Evolutionary conservation across 768 basidiomycete species (phyloP).

Genomic region (Psilocybe cyanescens): DNA sequence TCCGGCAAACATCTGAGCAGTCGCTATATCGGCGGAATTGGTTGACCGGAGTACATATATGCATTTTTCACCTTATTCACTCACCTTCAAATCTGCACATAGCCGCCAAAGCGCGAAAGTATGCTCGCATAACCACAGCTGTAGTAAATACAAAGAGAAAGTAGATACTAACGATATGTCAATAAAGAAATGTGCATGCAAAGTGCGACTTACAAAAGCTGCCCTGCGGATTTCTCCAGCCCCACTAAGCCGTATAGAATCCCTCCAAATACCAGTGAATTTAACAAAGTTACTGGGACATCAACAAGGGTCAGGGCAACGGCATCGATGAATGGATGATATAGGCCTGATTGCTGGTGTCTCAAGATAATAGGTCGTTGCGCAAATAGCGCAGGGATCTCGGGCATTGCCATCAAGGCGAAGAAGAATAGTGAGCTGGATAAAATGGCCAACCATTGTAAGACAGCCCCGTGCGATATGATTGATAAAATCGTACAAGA

Average conservation of each 20-base stretch:
- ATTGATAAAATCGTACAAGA: constrained; percentile 49
- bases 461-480: too few species aligned
- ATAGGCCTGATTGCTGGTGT: constrained; percentile 63
- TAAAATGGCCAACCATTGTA: too few species aligned
- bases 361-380: constrained; percentile 65
- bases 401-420: constrained; percentile 63
- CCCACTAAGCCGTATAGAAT: constrained; percentile 69
- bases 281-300: constrained; percentile 55
- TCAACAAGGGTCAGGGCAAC: constrained; percentile 65
- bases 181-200: constrained; percentile 28
- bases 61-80: too few species aligned
- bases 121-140: constrained; percentile 71
- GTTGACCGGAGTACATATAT: too few species aligned
- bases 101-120: constrained; percentile 75
- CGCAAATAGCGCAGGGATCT: constrained; percentile 61
- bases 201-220: constrained; percentile 60
- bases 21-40: not conserved
- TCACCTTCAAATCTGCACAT: constrained; percentile 39
- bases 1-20: not conserved
- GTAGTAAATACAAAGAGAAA: constrained; percentile 60
- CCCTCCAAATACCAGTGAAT: constrained; percentile 45
- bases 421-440: constrained; percentile 60
- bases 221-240: constrained; percentile 52
- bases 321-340: constrained; percentile 42
- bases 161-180: constrained; percentile 45